phyloP scores from a whole-genome alignment of 495 filamentous ascomycete genomes.

The Hapsidospora chrysogenum region DNA sequence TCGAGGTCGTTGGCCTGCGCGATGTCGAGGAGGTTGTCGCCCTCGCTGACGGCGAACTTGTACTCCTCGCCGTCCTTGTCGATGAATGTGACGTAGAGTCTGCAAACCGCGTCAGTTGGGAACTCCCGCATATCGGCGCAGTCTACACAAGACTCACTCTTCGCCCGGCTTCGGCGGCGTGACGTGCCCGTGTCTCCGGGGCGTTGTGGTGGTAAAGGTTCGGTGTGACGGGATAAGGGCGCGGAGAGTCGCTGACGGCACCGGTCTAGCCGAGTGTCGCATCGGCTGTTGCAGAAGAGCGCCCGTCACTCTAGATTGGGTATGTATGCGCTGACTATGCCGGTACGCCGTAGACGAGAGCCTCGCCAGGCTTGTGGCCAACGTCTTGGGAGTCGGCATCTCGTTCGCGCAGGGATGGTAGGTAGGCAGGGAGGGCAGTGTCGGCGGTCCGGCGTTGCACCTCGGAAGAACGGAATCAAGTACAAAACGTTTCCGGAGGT shows the following conservation, averaged over 20 bases:
- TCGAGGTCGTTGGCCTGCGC: slow-evolving; percentile 89
- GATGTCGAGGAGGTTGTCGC: slow-evolving; percentile 87
- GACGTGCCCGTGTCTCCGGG: slow-evolving; percentile 56
- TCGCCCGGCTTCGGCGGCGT: slow-evolving; percentile 80
- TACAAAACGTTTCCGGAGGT: too few species aligned
- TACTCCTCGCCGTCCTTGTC: slow-evolving; percentile 75
- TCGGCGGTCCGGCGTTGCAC: too few species aligned
- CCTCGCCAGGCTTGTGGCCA: slow-evolving; percentile 1
- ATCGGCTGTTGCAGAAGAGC: neutral
- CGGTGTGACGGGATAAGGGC: slow-evolving; percentile 17
- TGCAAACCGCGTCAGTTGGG: slow-evolving; percentile 22
- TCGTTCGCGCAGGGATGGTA: too few species aligned
- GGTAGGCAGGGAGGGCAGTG: too few species aligned
- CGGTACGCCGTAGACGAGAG: neutral
- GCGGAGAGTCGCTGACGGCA: slow-evolving; percentile 1
- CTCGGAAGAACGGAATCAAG: too few species aligned
- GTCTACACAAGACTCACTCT: slow-evolving; percentile 46
- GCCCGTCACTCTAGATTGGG: neutral
- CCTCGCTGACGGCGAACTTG: slow-evolving; percentile 62
- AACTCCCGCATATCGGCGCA: neutral
- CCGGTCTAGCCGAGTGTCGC: too few species aligned
- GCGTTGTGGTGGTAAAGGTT: slow-evolving; percentile 48
- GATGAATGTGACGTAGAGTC: slow-evolving; percentile 79
- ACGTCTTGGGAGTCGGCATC: slow-evolving; percentile 2
- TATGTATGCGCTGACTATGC: neutral